Conservation (phyloP, 768 basidiomycete species). For the Lactifluus hygrophoroides region DNA sequence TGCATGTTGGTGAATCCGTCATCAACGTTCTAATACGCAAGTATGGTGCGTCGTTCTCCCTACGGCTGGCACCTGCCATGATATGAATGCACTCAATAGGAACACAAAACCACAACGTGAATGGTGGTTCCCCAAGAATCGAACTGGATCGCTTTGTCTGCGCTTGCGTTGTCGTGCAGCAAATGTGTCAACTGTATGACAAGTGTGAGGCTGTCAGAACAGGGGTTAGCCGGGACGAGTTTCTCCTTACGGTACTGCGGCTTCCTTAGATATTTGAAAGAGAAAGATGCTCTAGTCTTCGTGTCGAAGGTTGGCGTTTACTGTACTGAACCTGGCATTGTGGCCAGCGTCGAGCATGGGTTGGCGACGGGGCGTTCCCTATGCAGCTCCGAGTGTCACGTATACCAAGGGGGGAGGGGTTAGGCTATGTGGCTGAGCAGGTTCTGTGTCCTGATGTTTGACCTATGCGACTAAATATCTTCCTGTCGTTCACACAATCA, state of each 20-base stretch:
- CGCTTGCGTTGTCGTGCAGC: slow-evolving; percentile 1
- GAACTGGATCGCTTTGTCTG: slow-evolving; percentile 5
- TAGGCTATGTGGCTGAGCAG: background rate
- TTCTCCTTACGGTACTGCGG: background rate
- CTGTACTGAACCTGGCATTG: background rate
- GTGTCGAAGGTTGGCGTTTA: background rate
- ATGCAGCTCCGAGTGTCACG: background rate
- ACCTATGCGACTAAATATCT: background rate
- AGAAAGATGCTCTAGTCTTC: background rate
- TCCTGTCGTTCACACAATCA: background rate
- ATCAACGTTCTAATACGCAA: background rate
- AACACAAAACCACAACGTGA: background rate
- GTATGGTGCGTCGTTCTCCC: background rate
- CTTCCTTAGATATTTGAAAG: background rate
- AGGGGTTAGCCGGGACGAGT: background rate
- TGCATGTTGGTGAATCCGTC: background rate
- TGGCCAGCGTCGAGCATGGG: background rate
- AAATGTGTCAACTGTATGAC: background rate
- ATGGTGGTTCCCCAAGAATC: background rate
- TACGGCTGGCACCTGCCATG: background rate
- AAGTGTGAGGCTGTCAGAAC: background rate
- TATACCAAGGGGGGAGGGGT: background rate
- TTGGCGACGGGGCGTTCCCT: background rate
- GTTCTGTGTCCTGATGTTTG: background rate
- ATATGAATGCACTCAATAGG: background rate